Evolutionary conservation across 495 filamentous ascomycete species (phyloP).

Genomic region (Penicillium manginii): DNA sequence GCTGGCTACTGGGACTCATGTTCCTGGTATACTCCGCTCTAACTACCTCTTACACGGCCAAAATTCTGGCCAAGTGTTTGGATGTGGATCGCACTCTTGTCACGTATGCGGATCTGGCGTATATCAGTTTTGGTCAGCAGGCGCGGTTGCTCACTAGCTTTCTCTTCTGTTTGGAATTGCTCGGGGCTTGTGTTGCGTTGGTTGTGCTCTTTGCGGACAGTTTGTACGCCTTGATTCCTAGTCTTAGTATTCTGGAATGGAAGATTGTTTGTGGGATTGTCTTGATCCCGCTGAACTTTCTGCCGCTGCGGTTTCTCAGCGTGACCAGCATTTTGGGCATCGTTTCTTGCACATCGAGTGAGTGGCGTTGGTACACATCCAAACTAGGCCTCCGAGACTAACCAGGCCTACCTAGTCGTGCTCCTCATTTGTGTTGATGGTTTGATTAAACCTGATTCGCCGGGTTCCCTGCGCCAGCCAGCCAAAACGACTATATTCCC

Average conservation of each 20-base stretch:
- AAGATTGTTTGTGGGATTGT: constrained; percentile 85
- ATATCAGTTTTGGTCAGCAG: constrained; percentile 83
- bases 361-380: constrained; percentile 38
- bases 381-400: background rate
- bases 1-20: constrained; percentile 82
- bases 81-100: constrained; percentile 78
- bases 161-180: constrained; percentile 84
- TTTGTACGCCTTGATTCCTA: constrained; percentile 76
- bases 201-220: constrained; percentile 94
- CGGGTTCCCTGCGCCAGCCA: constrained; percentile 86
- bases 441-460: constrained; percentile 74
- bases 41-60: constrained; percentile 85
- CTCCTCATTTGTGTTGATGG: constrained; percentile 82
- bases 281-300: constrained; percentile 81
- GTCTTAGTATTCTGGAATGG: constrained; percentile 72
- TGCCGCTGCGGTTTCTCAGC: constrained; percentile 82
- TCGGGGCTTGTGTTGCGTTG: constrained; percentile 88
- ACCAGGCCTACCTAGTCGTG: constrained; percentile 59
- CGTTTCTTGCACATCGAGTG: constrained; percentile 81
- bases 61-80: constrained; percentile 84
- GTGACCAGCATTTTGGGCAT: constrained; percentile 92
- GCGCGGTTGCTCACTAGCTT: constrained; percentile 81
- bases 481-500: constrained; percentile 76
- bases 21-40: constrained; percentile 75
- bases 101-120: constrained; percentile 94